phyloP scores from a whole-genome alignment of 2,329 filamentous ascomycete species.

The Penicillium oxalicum region DNA sequence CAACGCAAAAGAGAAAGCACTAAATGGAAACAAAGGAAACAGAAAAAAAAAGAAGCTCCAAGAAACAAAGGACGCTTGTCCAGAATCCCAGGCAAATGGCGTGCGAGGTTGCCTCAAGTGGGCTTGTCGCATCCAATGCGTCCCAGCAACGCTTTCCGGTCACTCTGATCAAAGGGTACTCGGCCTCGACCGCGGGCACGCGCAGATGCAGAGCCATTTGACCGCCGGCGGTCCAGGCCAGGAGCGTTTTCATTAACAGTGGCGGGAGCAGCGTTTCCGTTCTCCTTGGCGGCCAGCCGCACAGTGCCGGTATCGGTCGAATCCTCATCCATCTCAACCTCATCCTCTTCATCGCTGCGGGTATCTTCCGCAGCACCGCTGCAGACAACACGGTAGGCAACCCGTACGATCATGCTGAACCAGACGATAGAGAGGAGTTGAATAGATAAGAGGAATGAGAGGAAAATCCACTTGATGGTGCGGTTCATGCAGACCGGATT shows the following conservation, averaged over 20 bases:
- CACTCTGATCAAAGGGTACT: conserved; percentile 37
- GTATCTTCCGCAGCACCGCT: conserved; percentile 74
- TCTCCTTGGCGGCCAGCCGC: conserved; percentile 20
- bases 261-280: conserved; percentile 15
- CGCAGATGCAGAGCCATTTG: conserved; percentile 29
- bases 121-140: conserved; percentile 78
- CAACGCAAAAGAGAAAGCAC: background rate
- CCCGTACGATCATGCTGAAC: conserved; percentile 82
- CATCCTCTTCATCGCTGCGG: conserved; percentile 70
- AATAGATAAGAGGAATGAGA: conserved; percentile 68
- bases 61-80: background rate
- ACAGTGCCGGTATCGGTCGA: conserved; percentile 23
- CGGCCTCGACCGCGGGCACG: conserved; percentile 35
- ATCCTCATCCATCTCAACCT: conserved; percentile 41
- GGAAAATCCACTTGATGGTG: conserved; percentile 68
- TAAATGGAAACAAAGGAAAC: background rate
- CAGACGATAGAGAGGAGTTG: conserved; percentile 77
- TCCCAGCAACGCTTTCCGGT: conserved; percentile 67
- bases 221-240: conserved; percentile 29
- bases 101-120: conserved; percentile 10
- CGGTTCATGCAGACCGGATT: conserved; percentile 76
- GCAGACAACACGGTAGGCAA: conserved; percentile 72
- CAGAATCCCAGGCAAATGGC: background rate
- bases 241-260: conserved; percentile 22
- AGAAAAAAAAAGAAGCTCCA: background rate